These are phyloP conservation scores for Solanum rostratum DNA, from an alignment of 257 asterid genomes.

Conservation along the genomic window DNA sequence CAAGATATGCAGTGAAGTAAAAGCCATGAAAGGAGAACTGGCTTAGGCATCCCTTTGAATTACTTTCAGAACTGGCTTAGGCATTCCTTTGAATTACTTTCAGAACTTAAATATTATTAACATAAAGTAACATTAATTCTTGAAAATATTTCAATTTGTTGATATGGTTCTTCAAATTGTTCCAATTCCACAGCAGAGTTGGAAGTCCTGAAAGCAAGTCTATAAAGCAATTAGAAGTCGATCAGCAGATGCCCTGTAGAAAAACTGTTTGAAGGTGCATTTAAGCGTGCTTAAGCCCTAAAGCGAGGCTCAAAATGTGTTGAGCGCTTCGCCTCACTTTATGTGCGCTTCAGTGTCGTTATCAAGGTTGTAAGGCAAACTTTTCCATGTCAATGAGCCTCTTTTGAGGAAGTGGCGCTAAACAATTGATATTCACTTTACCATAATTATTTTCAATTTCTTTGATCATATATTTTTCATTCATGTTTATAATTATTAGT, in stretches of 20 bases:
- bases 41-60: not conserved
- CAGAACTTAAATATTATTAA: not conserved
- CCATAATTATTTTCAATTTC: no score
- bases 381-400: no score
- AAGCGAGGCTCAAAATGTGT: no score
- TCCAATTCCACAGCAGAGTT: not conserved
- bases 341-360: no score
- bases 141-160: not conserved
- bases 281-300: no score
- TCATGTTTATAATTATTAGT: no score
- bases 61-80: not conserved
- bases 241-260: not conserved
- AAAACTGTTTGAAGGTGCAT: not conserved
- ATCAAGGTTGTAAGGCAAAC: no score
- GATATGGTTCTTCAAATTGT: not conserved
- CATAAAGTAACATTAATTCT: not conserved
- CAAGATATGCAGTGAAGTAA: not conserved
- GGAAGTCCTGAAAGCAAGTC: not conserved
- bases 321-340: no score
- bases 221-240: not conserved
- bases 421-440: no score
- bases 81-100: not conserved
- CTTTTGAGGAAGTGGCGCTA: no score
- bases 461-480: no score
- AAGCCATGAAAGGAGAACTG: not conserved